Evolutionary conservation across 2,329 filamentous ascomycete species (phyloP).

Genomic region (Alternaria sp.): DNA sequence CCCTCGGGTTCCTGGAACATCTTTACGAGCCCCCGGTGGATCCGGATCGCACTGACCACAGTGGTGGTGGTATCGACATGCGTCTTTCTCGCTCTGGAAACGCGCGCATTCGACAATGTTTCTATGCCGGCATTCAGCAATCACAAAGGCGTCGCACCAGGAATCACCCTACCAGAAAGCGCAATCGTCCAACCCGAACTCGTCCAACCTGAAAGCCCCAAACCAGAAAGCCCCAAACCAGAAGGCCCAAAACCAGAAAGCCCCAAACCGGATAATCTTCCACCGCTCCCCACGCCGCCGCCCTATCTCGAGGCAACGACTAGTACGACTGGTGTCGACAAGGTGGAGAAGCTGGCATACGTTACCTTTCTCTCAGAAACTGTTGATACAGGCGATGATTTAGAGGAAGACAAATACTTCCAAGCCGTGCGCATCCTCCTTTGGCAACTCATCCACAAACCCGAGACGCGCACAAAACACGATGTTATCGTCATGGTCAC

Average conservation of each 20-base stretch:
- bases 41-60: neutral
- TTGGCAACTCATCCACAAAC: conserved; percentile 43
- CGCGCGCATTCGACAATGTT: conserved; percentile 1
- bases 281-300: neutral
- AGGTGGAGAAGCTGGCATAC: conserved; percentile 30
- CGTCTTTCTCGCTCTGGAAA: conserved; percentile 4
- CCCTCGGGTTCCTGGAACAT: neutral
- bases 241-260: too few relatives aligned
- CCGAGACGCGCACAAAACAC: conserved; percentile 32
- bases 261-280: neutral
- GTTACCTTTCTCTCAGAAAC: conserved; percentile 39
- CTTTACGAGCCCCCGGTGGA: conserved; percentile 6
- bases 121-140: neutral
- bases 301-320: neutral
- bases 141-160: conserved; percentile 1
- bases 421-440: conserved; percentile 40
- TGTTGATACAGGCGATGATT: conserved; percentile 25
- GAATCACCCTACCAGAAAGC: too few relatives aligned
- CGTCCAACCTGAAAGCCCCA: neutral
- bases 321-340: neutral
- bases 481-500: conserved; percentile 44
- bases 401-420: conserved; percentile 43
- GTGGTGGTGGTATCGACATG: neutral
- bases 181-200: neutral
- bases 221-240: too few relatives aligned